Evolutionary conservation across 2,329 filamentous ascomycete species (phyloP).

Genomic region (Diaporthe sp.): DNA sequence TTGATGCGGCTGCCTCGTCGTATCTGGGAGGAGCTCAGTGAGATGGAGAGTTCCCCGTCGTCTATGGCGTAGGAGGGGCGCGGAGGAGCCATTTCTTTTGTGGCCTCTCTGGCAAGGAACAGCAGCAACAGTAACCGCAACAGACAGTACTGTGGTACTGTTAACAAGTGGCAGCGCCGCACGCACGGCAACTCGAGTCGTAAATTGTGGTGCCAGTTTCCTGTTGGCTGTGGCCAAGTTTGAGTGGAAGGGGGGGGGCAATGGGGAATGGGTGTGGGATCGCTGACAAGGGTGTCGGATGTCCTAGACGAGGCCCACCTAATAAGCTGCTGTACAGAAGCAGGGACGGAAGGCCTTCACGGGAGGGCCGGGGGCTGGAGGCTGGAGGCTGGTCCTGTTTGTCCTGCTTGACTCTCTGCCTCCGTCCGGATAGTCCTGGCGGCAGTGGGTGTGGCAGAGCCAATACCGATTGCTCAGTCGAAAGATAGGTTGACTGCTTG

Average conservation of each 20-base stretch:
- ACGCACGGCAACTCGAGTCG: slow-evolving; percentile 20
- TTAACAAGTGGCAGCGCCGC: slow-evolving; percentile 24
- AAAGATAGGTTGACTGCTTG: not conserved
- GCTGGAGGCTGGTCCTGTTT: slow-evolving; percentile 10
- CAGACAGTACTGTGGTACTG: slow-evolving; percentile 25
- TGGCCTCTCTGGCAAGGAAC: slow-evolving; percentile 15
- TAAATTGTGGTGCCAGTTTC: slow-evolving; percentile 28
- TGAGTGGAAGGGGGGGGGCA: slow-evolving; percentile 19
- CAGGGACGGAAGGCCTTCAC: slow-evolving; percentile 8
- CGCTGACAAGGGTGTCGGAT: slow-evolving; percentile 31
- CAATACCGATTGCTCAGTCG: not conserved
- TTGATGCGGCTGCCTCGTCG: slow-evolving; percentile 60
- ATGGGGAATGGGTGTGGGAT: slow-evolving; percentile 31
- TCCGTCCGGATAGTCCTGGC: not conserved
- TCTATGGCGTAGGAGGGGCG: slow-evolving; percentile 63
- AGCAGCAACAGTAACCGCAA: slow-evolving; percentile 5
- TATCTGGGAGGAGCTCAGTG: slow-evolving; percentile 73
- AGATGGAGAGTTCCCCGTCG: slow-evolving; percentile 86
- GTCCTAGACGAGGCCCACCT: slow-evolving; percentile 26
- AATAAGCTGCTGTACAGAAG: slow-evolving; percentile 29
- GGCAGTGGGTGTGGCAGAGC: slow-evolving; percentile 1
- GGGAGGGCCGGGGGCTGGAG: not conserved
- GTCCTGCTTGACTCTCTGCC: not conserved
- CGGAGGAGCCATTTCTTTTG: slow-evolving; percentile 57
- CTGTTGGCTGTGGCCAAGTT: slow-evolving; percentile 30